A percentile compares a stretch with the other conserved stretches of the same genome.
Evolutionary conservation across 1,284 basidiomycete species (phyloP).

Genomic region (Grifola frondosa): DNA sequence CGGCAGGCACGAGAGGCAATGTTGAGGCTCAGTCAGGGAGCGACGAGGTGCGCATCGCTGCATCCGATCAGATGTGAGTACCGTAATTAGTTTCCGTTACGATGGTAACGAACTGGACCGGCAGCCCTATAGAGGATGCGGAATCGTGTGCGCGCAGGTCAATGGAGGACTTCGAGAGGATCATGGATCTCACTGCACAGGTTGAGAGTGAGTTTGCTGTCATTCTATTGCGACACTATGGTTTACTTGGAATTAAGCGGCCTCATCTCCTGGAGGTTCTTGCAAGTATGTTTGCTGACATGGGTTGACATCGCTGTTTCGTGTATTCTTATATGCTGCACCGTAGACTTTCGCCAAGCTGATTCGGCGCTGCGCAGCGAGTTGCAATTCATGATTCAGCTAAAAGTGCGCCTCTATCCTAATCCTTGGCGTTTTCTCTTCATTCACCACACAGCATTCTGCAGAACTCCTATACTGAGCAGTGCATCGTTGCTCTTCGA

Average conservation of each 20-base stretch:
- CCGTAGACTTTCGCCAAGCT: conserved; percentile 61
- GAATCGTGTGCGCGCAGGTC: conserved; percentile 53
- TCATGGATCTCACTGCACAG: conserved; percentile 48
- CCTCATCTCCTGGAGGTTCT: conserved; percentile 49
- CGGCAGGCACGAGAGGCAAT: conserved; percentile 55
- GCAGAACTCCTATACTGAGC: conserved; percentile 77
- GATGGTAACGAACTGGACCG: conserved; percentile 7
- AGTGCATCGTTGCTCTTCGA: conserved; percentile 64
- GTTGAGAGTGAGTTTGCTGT: conserved; percentile 48
- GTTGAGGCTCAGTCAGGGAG: conserved; percentile 53
- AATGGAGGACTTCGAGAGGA: conserved; percentile 57
- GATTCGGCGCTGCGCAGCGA: conserved; percentile 62
- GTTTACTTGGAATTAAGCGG: too few relatives aligned
- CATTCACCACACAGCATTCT: conserved; percentile 2
- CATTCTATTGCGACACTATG: neutral
- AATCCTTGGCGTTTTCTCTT: neutral
- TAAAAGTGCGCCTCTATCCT: conserved; percentile 49
- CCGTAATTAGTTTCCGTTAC: too few relatives aligned
- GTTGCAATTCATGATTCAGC: conserved; percentile 51
- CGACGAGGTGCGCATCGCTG: conserved; percentile 59
- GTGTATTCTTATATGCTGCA: too few relatives aligned
- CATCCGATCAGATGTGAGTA: conserved; percentile 43
- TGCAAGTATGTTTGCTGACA: conserved; percentile 43
- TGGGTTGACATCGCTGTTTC: too few relatives aligned
- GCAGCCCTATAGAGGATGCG: conserved; percentile 60